Conservation (phyloP, 2,329 filamentous ascomycete genomes). For the Claviceps sp. region DNA sequence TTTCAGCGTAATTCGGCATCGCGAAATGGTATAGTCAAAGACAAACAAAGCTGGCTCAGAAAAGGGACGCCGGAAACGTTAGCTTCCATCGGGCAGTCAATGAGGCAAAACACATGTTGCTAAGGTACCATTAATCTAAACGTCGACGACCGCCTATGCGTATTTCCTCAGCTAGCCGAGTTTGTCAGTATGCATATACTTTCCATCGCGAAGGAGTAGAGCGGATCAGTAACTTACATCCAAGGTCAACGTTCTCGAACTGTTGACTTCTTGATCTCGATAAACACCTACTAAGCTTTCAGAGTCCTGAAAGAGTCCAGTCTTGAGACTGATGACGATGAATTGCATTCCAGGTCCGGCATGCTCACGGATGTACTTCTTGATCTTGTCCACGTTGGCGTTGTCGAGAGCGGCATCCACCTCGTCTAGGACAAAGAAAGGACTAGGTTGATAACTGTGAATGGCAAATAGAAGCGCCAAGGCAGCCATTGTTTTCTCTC, state of each 20-base stretch:
- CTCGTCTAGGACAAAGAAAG: constrained; percentile 97
- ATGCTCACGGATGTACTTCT: constrained; percentile 90
- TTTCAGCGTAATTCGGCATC: neutral
- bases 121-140: too few species aligned
- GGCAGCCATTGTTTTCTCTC: constrained; percentile 97
- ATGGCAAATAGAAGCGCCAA: constrained; percentile 93
- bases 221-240: constrained; percentile 56
- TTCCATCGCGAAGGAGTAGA: neutral
- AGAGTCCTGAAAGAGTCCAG: constrained; percentile 88
- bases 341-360: constrained; percentile 97
- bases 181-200: constrained; percentile 3
- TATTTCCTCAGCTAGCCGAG: constrained; percentile 21
- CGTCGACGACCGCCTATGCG: constrained; percentile 10
- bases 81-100: too few species aligned
- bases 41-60: neutral
- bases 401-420: constrained; percentile 98
- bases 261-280: constrained; percentile 87
- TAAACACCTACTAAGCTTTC: constrained; percentile 94
- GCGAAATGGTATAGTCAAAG: neutral
- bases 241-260: constrained; percentile 77
- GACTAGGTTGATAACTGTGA: constrained; percentile 87
- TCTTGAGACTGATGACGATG: constrained; percentile 94
- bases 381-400: constrained; percentile 90
- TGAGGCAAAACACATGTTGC: too few species aligned
- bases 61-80: neutral